Base-by-base conservation (phyloP, 1,284 basidiomycete species). In the Trametes polyzona region DNA sequence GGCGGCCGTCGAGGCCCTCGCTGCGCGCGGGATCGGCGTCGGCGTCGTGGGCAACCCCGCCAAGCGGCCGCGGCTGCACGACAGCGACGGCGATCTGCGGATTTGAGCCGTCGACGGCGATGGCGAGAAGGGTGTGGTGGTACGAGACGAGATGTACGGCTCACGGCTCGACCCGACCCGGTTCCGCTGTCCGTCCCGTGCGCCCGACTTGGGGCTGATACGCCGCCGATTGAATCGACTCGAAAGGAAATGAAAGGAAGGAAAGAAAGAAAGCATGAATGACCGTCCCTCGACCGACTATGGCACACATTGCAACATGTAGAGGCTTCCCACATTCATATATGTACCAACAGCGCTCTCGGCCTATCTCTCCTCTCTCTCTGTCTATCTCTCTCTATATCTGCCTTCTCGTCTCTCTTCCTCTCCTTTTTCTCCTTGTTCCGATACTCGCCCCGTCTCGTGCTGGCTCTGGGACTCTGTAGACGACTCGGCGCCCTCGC, bases 1-100 rank as follows among this genome's bases (percentile, higher is more conserved):
- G 73, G 86, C 88, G 59, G 88, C 90, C 2, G 82, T 90, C 74
- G 87, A 90, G 72, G 87, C 88, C 17, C 75, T 92, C 51, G 87
- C 89, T 72, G 83, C 88, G 52, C 79, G 88, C 67, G 90, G 90
- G 33, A 84, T 92, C 63, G 86, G 83, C 29, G 78, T 92, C 63
- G 86, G 83, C 29, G 78, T 86, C 71, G 69, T 77, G 36, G 69
- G 80, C 49, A 68, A 76, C 21, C 76, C 77, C 41, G 73, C 80
- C 55, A 86, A 86, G 72, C 82, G 85, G 65, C 83, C 79, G 64
- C 82, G 84, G 64, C 71, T 83, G 61, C 68, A 70, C 47, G 76
- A 81, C 52, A 78, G 82, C 62, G 84, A 86, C 64, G 72, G 71
- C 61, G 79, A 78, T 65, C 68, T 77, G 70, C 75, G 77, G 63